Percentiles rank a stretch among this genome's conserved stretches.
These are phyloP conservation scores for Acrocalymma vagum DNA, from an alignment of 2,329 filamentous ascomycete genomes.

Conservation along the genomic window DNA sequence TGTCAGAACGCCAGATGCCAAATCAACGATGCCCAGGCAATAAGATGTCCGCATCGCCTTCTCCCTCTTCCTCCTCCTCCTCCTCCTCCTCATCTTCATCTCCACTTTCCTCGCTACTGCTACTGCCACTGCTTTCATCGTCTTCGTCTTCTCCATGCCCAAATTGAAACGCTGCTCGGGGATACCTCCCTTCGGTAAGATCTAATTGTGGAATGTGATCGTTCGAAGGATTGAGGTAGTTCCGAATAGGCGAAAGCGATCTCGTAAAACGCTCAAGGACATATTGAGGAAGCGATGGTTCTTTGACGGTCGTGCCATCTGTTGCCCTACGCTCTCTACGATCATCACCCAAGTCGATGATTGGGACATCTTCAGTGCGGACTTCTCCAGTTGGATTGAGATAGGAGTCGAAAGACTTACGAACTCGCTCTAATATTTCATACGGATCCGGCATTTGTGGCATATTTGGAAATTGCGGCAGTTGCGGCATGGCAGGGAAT, in stretches of 20 bases:
- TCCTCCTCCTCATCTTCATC: conserved; percentile 43
- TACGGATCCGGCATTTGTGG: conserved; percentile 41
- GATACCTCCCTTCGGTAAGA: conserved; percentile 31
- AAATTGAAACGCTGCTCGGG: conserved; percentile 39
- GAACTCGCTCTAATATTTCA: conserved; percentile 45
- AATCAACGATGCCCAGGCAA: conserved; percentile 46
- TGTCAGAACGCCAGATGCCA: too few relatives aligned
- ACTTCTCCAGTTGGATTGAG: conserved; percentile 50
- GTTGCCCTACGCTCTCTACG: conserved; percentile 42
- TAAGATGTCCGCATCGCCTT: conserved; percentile 37
- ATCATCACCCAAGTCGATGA: conserved; percentile 46
- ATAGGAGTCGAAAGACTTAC: conserved; percentile 53
- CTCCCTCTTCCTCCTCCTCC: conserved; percentile 33
- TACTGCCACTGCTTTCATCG: conserved; percentile 38
- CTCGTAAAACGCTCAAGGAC: conserved; percentile 56
- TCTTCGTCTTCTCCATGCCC: conserved; percentile 44
- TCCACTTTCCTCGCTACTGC: conserved; percentile 44
- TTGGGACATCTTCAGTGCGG: conserved; percentile 40
- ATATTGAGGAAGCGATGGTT: conserved; percentile 54
- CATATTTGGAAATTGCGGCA: conserved; percentile 32
- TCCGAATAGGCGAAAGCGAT: conserved; percentile 55
- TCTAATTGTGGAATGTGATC: conserved; percentile 44
- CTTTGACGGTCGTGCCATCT: conserved; percentile 43
- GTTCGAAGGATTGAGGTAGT: conserved; percentile 49
- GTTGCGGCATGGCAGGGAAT: conserved; percentile 40